phyloP scores from a whole-genome alignment of 768 basidiomycete genomes.

The Podaxis sp. region DNA sequence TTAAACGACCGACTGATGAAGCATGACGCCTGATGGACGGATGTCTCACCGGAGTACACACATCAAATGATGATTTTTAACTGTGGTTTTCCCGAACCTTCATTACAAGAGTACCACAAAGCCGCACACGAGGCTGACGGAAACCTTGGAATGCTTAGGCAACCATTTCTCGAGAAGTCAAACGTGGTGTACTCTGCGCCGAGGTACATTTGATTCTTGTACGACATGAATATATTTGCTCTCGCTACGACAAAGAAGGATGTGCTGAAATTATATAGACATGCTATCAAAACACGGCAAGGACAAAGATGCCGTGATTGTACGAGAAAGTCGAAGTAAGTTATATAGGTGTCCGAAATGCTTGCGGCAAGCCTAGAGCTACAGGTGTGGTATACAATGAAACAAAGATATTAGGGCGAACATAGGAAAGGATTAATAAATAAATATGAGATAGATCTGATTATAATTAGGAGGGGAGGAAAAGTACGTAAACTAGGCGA shows the following conservation, averaged over 20 bases:
- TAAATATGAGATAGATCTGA: background rate
- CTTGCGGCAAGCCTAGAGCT: background rate
- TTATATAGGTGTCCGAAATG: background rate
- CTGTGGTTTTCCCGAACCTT: background rate
- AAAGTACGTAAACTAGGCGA: background rate
- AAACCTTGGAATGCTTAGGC: background rate
- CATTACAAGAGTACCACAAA: background rate
- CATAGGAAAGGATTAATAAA: background rate
- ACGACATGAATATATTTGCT: background rate
- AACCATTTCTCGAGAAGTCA: background rate
- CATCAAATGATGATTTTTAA: background rate
- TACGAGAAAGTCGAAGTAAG: constrained; percentile 3
- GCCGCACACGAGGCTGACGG: background rate
- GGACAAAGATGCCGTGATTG: background rate
- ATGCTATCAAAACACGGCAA: background rate
- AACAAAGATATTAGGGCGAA: background rate
- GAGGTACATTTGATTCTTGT: background rate
- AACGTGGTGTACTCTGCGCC: background rate
- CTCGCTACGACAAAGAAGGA: background rate
- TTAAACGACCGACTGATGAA: background rate
- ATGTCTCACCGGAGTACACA: background rate
- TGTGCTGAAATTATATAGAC: background rate
- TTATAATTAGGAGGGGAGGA: background rate
- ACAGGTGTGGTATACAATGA: constrained; percentile 3
- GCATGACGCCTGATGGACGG: background rate